Evolutionary conservation across 768 basidiomycete species (phyloP).

Genomic region (Boletales sp.): DNA sequence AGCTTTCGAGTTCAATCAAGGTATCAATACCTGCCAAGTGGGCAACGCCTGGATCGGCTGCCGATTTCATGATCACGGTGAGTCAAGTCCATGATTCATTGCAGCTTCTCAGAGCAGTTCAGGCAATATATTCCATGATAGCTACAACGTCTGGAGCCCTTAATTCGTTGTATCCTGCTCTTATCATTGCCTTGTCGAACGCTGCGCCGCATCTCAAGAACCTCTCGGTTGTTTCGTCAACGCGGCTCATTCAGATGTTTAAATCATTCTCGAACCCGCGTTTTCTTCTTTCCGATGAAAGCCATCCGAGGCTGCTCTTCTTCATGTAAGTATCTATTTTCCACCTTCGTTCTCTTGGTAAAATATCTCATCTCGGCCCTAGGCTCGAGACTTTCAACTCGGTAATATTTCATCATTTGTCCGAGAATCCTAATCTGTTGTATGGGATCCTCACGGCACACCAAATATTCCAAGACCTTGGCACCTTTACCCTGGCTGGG

Average conservation of each 20-base stretch:
- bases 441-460: constrained; percentile 85
- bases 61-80: constrained; percentile 87
- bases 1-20: constrained; percentile 62
- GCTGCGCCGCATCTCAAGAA: constrained; percentile 82
- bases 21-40: constrained; percentile 73
- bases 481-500: constrained; percentile 84
- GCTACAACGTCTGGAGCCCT: constrained; percentile 82
- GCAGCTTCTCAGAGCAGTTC: constrained; percentile 5
- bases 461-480: constrained; percentile 83
- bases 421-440: constrained; percentile 83
- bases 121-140: constrained; percentile 89
- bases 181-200: constrained; percentile 89
- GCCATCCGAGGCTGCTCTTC: constrained; percentile 89
- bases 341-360: neutral
- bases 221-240: constrained; percentile 76
- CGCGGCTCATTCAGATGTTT: constrained; percentile 84
- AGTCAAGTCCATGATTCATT: constrained; percentile 23
- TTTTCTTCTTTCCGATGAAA: constrained; percentile 91
- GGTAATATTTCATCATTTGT: constrained; percentile 71
- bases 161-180: constrained; percentile 85
- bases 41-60: constrained; percentile 66
- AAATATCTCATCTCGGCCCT: neutral
- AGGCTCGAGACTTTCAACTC: constrained; percentile 93
- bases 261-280: constrained; percentile 86
- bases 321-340: constrained; percentile 60